Base-by-base conservation (phyloP, 2,329 filamentous ascomycete genomes). In the Periconia sp. region DNA sequence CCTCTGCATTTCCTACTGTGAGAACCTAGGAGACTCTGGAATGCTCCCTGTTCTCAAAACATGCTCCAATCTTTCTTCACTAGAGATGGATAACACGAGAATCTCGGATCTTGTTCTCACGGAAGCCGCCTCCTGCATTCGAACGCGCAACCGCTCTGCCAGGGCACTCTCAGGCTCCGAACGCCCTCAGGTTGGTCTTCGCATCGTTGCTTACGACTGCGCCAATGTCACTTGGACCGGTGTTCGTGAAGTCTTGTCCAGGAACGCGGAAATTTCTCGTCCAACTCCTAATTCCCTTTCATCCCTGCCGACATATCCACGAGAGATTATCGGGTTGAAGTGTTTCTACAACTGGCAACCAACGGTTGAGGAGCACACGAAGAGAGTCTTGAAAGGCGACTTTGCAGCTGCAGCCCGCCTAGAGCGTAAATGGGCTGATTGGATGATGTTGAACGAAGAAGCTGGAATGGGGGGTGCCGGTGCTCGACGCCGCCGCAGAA, bases 301-400 rank as follows among this genome's bases (percentile, higher is more conserved):
- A 21, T 56, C 56, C 19, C 56, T 59, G 0, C 62, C 78, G 8
- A 80, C 80, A 0, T 92, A 86, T 57, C 88, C 90, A 0, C 82
- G 83, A 1, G 86, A 96, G 64, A 83, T 95, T 43, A 90, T 97
- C 46, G 78, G 84, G 5, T 79, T 97, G 30, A 96, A 96, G 70
- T 95, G 91, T 70, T 97, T 92, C 74, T 95, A 95, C 68, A 90
- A 88, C 29, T 96, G 89, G 83, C 92, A 97, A 72, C 89, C 89
- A 73, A 96, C 91, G 0, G 91, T 96, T 4, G 88, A 96, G 55
- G 91, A 96, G 68, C 92, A 97, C 70, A 91, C 85, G 39, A 92
- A 92, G 73, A 83, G 92, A 4, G 89, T 96, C 1, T 69, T 95
- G 37, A 78, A 82, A 4, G 89, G 89, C 5, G 88, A 96, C 49